phyloP scores from a whole-genome alignment of 2,329 filamentous ascomycete genomes.

The Aspergillus tubingensis region DNA sequence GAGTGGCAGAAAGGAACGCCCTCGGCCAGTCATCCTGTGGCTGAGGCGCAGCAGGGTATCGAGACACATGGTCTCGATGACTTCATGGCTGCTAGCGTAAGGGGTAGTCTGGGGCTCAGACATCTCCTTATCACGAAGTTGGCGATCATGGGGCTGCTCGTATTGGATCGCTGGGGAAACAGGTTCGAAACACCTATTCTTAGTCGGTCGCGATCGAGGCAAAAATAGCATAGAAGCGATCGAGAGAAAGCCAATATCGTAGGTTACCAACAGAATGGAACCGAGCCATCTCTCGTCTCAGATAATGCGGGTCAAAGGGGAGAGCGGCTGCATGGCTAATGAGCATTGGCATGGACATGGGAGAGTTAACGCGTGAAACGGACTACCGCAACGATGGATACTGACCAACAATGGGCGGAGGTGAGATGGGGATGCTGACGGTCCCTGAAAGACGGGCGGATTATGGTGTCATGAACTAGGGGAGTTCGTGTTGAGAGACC shows the following conservation, averaged over 20 bases:
- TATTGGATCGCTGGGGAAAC: not conserved
- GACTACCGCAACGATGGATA: not conserved
- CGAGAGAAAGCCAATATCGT: slow-evolving; percentile 4
- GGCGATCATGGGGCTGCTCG: slow-evolving; percentile 8
- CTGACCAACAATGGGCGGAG: slow-evolving; percentile 5
- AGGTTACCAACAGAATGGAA: slow-evolving; percentile 20
- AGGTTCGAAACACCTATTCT: slow-evolving; percentile 14
- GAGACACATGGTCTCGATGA: not conserved
- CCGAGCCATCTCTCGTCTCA: slow-evolving; percentile 16
- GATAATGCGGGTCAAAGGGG: slow-evolving; percentile 4
- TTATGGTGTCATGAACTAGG: not conserved
- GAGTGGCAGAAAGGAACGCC: slow-evolving; percentile 6
- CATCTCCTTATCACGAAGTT: slow-evolving; percentile 4
- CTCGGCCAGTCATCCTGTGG: slow-evolving; percentile 13
- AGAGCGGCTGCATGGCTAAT: slow-evolving; percentile 20
- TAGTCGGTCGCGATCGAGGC: slow-evolving; percentile 7
- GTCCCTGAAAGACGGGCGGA: not conserved
- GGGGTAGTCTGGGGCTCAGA: slow-evolving; percentile 21
- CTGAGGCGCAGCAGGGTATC: slow-evolving; percentile 19
- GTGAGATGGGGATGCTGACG: not conserved
- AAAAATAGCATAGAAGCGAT: slow-evolving; percentile 10
- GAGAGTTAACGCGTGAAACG: not conserved
- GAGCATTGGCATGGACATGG: not conserved
- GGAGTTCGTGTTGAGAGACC: not conserved
- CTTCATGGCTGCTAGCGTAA: not conserved